Base-by-base conservation (phyloP, 2,329 filamentous ascomycete species). In the Westerdykella sp. region DNA sequence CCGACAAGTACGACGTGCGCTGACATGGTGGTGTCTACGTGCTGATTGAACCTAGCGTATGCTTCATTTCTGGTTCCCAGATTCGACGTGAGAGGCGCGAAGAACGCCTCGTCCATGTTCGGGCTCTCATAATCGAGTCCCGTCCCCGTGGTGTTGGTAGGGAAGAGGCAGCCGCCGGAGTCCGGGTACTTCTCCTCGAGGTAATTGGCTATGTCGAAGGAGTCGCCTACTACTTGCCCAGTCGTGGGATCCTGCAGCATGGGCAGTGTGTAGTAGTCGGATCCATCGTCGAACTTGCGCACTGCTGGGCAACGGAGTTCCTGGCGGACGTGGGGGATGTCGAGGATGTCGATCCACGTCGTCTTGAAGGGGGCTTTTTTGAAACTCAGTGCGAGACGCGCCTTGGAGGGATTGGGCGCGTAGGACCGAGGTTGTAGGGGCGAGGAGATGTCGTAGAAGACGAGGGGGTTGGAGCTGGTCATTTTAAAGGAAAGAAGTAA, bases 181-280 rank as follows among this genome's bases (percentile, higher is more conserved):
- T 60, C 44, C 0, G 78, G 76, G 42, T 77, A 80, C 0, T 58
- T 69, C 1, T 70, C 62, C 18, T 83, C 73, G 2, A 84, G 69
- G 52, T 82, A 77, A 21, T 74, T 62, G 6, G 81, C 81, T 46
- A 84, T 84, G 41, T 84, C 81, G 54, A 83, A 81, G 2, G 79
- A 79, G 63, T 85, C 81, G 5, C 81, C 81, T 2, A 83, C 43
- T 0, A 68, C 40, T 0, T 61, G 45, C 5, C 54, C 55, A 0
- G 71, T 74, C 14, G 53, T 43, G 0, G 67, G 57, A 40, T 83
- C 76, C 1, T 66, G 52, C 16, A 84, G 59, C 34, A 83, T 69
- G 1, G 81, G 81, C 0, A 84, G 70, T 2, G 81, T 85, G 62
- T 72, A 71, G 65, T 72, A 84, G 53, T 80, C 76, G 28, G 63